Conservation (phyloP, 495 filamentous ascomycete genomes). For the Venustampulla echinocandica region DNA sequence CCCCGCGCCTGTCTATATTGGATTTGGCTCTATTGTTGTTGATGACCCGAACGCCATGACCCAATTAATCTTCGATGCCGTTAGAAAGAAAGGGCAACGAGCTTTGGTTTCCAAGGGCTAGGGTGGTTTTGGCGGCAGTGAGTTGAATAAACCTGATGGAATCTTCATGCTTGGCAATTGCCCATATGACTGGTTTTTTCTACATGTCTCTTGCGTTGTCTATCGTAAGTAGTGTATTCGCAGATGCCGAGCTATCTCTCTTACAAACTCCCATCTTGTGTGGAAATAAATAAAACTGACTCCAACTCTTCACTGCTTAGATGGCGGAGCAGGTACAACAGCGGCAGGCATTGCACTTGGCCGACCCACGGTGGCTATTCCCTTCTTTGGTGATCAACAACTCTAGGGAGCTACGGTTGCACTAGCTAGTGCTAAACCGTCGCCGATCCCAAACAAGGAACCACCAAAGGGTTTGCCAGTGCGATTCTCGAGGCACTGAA, state of each 20-base stretch:
- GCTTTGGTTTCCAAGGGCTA: slow-evolving; percentile 57
- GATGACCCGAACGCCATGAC: slow-evolving; percentile 55
- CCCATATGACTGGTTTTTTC: slow-evolving; percentile 75
- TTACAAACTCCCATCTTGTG: too few relatives aligned
- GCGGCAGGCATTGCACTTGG: slow-evolving; percentile 62
- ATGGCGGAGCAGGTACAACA: slow-evolving; percentile 76
- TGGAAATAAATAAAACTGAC: too few relatives aligned
- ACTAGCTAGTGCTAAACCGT: slow-evolving; percentile 60
- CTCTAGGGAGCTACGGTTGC: slow-evolving; percentile 77
- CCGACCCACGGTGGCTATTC: slow-evolving; percentile 65
- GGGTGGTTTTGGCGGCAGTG: slow-evolving; percentile 48
- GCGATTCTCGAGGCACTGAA: slow-evolving; percentile 59
- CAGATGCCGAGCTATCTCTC: too few relatives aligned
- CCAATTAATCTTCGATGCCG: slow-evolving; percentile 48
- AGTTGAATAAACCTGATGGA: slow-evolving; percentile 46
- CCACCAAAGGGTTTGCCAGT: slow-evolving; percentile 56
- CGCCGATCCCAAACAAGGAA: slow-evolving; percentile 63
- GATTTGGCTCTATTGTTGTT: slow-evolving; percentile 59
- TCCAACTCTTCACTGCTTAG: too few relatives aligned
- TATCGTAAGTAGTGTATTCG: too few relatives aligned
- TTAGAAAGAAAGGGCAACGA: slow-evolving; percentile 44
- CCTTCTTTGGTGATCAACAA: slow-evolving; percentile 80
- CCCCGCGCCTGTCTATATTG: slow-evolving; percentile 52
- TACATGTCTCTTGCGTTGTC: slow-evolving; percentile 63
- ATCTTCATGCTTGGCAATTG: slow-evolving; percentile 61